phyloP scores from a whole-genome alignment of 768 basidiomycete genomes.

The Lactarius hatsudake region DNA sequence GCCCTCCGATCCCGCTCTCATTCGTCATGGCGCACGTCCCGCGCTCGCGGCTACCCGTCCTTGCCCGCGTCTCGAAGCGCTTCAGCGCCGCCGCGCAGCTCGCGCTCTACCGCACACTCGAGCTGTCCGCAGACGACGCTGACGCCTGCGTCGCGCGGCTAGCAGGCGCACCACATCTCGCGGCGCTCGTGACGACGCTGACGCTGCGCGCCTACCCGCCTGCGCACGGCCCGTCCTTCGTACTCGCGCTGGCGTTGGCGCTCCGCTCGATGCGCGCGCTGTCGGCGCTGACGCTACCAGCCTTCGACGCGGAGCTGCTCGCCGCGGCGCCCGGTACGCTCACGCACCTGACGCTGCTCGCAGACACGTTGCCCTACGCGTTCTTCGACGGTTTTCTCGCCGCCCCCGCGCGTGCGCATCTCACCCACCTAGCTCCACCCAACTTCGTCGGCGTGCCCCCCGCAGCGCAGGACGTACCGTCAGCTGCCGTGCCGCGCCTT shows the following conservation, averaged over 20 bases:
- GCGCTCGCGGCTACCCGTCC: conserved; percentile 26
- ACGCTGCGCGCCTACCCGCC: conserved; percentile 19
- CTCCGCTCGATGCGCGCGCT: conserved; percentile 36
- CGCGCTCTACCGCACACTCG: conserved; percentile 31
- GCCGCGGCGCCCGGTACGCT: conserved; percentile 30
- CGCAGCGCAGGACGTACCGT: conserved; percentile 18
- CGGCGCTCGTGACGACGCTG: conserved; percentile 31
- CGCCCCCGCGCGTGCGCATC: conserved; percentile 27
- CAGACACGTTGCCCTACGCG: conserved; percentile 28
- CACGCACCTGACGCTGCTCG: conserved; percentile 29
- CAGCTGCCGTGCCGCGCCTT: conserved; percentile 25
- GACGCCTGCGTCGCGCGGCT: conserved; percentile 32
- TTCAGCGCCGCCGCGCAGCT: conserved; percentile 30
- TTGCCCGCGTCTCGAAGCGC: conserved; percentile 31
- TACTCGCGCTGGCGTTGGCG: conserved; percentile 32
- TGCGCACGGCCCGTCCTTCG: conserved; percentile 21
- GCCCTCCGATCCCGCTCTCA: conserved; percentile 20
- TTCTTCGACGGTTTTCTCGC: conserved; percentile 32
- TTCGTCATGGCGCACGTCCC: conserved; percentile 27
- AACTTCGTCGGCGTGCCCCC: conserved; percentile 17
- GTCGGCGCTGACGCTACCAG: conserved; percentile 31
- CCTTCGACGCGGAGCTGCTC: conserved; percentile 31
- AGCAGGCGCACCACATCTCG: conserved; percentile 30
- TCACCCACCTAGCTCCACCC: conserved; percentile 21
- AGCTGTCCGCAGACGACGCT: conserved; percentile 20